Base-by-base conservation (phyloP, 192 early-diverging fungal species). In the Coemansia sp. region DNA sequence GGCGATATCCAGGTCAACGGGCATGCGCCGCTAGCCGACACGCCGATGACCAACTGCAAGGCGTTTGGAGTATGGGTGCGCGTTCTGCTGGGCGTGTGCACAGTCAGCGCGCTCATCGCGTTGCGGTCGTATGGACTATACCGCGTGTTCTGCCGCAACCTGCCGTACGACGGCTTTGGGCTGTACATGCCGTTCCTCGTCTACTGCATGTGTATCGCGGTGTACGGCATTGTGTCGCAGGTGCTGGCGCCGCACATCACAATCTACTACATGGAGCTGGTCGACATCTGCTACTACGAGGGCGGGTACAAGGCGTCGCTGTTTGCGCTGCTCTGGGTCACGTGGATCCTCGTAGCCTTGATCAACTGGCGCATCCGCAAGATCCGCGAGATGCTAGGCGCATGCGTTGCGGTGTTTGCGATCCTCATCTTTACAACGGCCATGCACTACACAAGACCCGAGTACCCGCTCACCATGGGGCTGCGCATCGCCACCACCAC, bases 51-150 rank as follows among this genome's bases (percentile, higher is more conserved):
- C 7, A 61, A 71, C 50, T 81, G 78, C 63, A 67, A 66, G 66
- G 66, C 66, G 19, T 75, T 71, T 48, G 78, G 73, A 25, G 45
- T 81, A 22, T 81, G 78, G 78, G 35, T 81, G 25, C 73, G 78
- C 14, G 52, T 75, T 4, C 42, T 81, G 6, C 56, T 81, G 34
- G 78, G 78, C 36, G 66, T 72, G 0, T 71, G 68, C 38, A 60
- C 57, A 7, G 5, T 75, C 43, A 66, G 66, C 49, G 60, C 65
- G 23, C 63, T 74, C 46, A 55, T 82, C 54, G 69, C 72, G 9
- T 25, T 77, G 41, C 66, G 71, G 19, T 60, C 65, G 5, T 73
- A 67, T 33, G 67, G 67, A 9, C 43, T 74, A 5, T 71, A 71
- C 61, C 71, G 75, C 5, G 65, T 76, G 52, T 76, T 74, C 45